These are phyloP conservation scores for Aphanocladium album DNA, from an alignment of 2,329 filamentous ascomycete species.

Conservation along the genomic window DNA sequence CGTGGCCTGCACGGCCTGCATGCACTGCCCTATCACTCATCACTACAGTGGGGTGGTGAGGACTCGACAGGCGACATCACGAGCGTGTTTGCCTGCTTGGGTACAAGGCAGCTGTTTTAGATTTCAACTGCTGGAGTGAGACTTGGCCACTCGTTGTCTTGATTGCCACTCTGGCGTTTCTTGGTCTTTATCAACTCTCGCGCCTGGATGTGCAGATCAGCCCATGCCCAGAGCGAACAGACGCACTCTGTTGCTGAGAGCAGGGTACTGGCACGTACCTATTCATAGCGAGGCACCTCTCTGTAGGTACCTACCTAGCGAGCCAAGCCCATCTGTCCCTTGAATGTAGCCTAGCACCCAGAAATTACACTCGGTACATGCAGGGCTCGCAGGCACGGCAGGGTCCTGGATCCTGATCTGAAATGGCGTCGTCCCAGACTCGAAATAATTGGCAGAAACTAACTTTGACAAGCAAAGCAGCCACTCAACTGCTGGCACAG, in stretches of 20 bases:
- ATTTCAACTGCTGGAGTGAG: not conserved
- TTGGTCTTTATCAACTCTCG: too few relatives aligned
- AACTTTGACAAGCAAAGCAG: too few relatives aligned
- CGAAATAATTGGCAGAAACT: not conserved
- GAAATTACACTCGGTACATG: too few relatives aligned
- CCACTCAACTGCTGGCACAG: not conserved
- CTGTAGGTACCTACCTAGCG: too few relatives aligned
- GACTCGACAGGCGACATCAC: not conserved
- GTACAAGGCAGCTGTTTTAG: not conserved
- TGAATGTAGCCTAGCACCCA: too few relatives aligned
- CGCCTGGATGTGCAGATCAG: too few relatives aligned
- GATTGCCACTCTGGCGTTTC: not conserved
- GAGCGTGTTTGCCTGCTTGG: not conserved
- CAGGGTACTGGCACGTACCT: too few relatives aligned
- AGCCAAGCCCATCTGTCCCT: too few relatives aligned
- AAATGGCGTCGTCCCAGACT: not conserved
- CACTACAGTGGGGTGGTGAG: not conserved
- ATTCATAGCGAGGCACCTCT: too few relatives aligned
- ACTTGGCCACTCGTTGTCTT: not conserved
- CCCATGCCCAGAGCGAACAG: too few relatives aligned
- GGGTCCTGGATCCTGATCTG: not conserved
- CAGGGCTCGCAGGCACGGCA: not conserved
- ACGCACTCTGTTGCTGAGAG: too few relatives aligned
- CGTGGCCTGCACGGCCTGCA: not conserved
- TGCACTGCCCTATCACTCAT: conserved; percentile 2